phyloP scores from a whole-genome alignment of 2,329 filamentous ascomycete species.

The Colletotrichum lupini region DNA sequence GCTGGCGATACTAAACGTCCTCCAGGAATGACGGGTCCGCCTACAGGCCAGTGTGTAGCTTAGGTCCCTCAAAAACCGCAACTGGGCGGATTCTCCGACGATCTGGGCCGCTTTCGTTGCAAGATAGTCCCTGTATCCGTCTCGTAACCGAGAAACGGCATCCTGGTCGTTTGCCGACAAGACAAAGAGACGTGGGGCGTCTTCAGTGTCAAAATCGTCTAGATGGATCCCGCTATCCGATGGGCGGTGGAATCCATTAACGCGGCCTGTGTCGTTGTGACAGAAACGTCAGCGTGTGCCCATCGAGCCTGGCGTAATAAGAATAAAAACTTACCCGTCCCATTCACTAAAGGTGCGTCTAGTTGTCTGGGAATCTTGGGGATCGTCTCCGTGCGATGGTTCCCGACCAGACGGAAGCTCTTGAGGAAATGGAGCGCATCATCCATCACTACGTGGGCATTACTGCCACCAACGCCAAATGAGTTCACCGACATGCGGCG shows the following conservation, averaged over 20 bases:
- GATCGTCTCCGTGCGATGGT: conserved; percentile 18
- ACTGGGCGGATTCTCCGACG: background rate
- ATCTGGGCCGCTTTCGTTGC: conserved; percentile 12
- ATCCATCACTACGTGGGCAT: conserved; percentile 46
- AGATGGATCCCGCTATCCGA: conserved; percentile 27
- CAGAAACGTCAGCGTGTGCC: background rate
- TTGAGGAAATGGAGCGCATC: conserved; percentile 39
- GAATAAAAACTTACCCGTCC: background rate
- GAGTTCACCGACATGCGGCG: conserved; percentile 66
- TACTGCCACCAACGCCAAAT: conserved; percentile 37
- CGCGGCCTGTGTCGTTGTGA: background rate
- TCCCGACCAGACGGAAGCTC: conserved; percentile 20
- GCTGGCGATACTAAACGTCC: conserved; percentile 14
- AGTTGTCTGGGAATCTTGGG: background rate
- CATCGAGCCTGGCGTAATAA: fast-evolving
- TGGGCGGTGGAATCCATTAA: background rate
- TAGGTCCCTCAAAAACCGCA: conserved; percentile 44
- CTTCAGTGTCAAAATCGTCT: background rate
- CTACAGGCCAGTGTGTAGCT: conserved; percentile 54
- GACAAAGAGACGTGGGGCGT: conserved; percentile 50
- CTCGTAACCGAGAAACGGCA: conserved; percentile 49
- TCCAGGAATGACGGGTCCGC: conserved; percentile 22
- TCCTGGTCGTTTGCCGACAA: conserved; percentile 55
- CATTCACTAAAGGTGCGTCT: background rate
- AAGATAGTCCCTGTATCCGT: conserved; percentile 41